These are phyloP conservation scores for Cotoneaster glaucophyllus DNA, from an alignment of 306 rosid species.

Conservation along the genomic window DNA sequence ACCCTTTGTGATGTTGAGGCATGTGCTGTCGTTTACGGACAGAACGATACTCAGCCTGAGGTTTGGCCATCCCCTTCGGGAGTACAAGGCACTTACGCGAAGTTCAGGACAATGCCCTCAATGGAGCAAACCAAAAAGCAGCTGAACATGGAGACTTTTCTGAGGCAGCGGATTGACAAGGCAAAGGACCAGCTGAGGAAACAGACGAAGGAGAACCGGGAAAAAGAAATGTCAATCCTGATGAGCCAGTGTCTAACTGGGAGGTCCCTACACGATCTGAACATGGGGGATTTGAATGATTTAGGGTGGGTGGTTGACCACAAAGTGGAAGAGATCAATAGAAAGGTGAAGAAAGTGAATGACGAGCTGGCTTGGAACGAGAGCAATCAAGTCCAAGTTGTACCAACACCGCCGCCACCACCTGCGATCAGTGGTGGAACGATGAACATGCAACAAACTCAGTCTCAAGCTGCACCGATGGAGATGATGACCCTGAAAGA, in stretches of 20 bases:
- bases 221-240: conserved; percentile 17
- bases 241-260: conserved; percentile 23
- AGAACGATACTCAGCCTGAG: conserved; percentile 18
- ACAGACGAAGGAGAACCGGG: conserved; percentile 16
- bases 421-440: too few relatives aligned
- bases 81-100: background rate
- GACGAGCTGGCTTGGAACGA: background rate
- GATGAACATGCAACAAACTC: too few relatives aligned
- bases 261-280: background rate
- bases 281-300: conserved; percentile 19
- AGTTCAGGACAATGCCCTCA: conserved; percentile 20
- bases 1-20: conserved; percentile 27
- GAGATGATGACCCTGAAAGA: too few relatives aligned
- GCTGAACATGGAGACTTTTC: conserved; percentile 31
- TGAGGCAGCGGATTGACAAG: conserved; percentile 27
- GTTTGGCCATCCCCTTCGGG: conserved; percentile 30
- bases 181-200: conserved; percentile 23
- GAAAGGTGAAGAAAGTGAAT: background rate
- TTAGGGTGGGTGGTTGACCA: conserved; percentile 26
- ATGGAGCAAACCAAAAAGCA: conserved; percentile 32
- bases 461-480: too few relatives aligned
- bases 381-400: background rate
- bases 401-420: background rate
- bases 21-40: conserved; percentile 40
- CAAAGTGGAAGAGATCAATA: conserved; percentile 5